These are phyloP conservation scores for Ophiorrhiza pumila DNA, from an alignment of 257 asterid genomes.

Conservation along the genomic window DNA sequence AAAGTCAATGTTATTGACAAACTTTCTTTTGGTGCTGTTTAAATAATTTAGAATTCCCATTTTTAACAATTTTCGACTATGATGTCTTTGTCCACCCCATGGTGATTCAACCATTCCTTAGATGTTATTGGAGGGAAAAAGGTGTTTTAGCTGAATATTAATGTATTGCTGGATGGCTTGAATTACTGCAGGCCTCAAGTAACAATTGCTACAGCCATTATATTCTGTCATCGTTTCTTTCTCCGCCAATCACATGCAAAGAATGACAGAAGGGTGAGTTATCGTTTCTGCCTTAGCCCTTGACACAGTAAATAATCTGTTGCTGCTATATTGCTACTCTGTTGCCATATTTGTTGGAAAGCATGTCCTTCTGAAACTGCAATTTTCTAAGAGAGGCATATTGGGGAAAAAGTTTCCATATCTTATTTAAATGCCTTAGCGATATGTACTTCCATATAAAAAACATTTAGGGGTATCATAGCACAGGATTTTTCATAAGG, in stretches of 20 bases:
- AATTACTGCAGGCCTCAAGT: conserved; percentile 89
- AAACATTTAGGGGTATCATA: not conserved
- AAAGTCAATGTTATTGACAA: not conserved
- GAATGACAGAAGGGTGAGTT: conserved; percentile 86
- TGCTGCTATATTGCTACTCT: not conserved
- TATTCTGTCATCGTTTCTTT: conserved; percentile 96
- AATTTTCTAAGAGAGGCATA: not conserved
- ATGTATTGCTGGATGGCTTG: conserved; percentile 22
- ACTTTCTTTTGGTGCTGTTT: not conserved
- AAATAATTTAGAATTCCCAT: not conserved
- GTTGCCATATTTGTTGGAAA: not conserved
- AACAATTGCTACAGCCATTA: conserved; percentile 92
- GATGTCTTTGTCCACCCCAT: not conserved
- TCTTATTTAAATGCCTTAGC: not conserved
- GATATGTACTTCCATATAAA: not conserved
- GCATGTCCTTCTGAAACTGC: not conserved
- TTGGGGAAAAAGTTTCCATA: not conserved
- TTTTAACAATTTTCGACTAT: not conserved
- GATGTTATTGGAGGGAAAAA: not conserved
- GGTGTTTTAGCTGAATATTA: conserved; percentile 6
- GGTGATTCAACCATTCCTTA: not conserved
- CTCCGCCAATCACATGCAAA: conserved; percentile 81
- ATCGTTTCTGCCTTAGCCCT: not conserved
- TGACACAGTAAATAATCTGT: not conserved
- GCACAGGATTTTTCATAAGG: not conserved